A percentile compares a stretch with the other conserved stretches of the same genome.
Conservation (phyloP, 2,329 filamentous ascomycete genomes). For the Talaromyces amestolkiae region DNA sequence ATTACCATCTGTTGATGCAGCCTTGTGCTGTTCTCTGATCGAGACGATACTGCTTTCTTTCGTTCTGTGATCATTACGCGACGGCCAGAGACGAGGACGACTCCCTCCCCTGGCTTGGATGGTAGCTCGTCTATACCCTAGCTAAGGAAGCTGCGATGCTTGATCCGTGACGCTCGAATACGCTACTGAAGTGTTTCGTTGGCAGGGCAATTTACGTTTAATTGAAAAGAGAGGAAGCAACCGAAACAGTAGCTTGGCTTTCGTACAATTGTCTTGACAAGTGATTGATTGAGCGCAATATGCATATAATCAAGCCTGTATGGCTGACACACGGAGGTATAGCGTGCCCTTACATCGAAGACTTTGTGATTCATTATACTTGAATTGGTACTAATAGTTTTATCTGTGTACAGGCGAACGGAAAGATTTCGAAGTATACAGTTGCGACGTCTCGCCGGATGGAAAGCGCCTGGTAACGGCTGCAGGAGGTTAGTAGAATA, state of each 20-base stretch:
- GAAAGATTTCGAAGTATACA: slow-evolving; percentile 98
- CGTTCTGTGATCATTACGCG: background rate
- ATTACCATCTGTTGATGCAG: background rate
- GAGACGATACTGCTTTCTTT: background rate
- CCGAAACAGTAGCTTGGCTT: background rate
- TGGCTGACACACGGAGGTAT: slow-evolving; percentile 92
- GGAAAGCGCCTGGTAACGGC: slow-evolving; percentile 88
- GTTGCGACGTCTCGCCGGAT: slow-evolving; percentile 94
- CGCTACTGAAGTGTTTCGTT: slow-evolving; percentile 1
- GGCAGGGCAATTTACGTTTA: background rate
- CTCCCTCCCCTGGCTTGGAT: background rate
- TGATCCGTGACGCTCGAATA: slow-evolving; percentile 5
- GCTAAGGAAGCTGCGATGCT: slow-evolving; percentile 19
- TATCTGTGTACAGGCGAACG: slow-evolving; percentile 66
- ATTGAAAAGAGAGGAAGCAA: background rate
- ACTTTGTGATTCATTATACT: background rate
- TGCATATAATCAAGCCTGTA: slow-evolving; percentile 89
- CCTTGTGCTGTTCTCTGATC: background rate
- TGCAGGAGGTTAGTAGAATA: slow-evolving; percentile 68
- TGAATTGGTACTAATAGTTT: background rate
- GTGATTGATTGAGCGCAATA: slow-evolving; percentile 35
- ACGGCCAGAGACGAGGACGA: background rate
- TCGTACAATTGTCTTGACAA: background rate
- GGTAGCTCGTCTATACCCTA: background rate
- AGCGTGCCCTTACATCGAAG: slow-evolving; percentile 20